Evolutionary conservation across 257 asterid genomes (phyloP).

Genomic region (Ocimum tenuiflorum): DNA sequence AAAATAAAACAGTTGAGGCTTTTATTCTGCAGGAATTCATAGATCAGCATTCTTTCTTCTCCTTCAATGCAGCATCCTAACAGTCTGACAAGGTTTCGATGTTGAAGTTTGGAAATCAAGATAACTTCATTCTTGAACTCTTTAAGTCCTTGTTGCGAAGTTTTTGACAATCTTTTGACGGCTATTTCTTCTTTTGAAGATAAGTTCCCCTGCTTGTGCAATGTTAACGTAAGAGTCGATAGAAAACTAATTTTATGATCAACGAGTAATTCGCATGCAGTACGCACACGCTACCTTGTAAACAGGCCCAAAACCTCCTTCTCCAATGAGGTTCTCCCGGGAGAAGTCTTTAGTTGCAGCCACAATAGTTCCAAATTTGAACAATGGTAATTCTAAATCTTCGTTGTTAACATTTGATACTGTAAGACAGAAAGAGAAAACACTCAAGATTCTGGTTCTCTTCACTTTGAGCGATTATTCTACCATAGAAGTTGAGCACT

Average conservation of each 20-base stretch:
- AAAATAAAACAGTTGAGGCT: slow-evolving; percentile 21
- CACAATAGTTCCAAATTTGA: neutral
- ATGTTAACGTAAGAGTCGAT: neutral
- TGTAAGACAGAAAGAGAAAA: too few relatives aligned
- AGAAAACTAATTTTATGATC: too few relatives aligned
- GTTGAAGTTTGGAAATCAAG: too few relatives aligned
- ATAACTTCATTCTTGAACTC: too few relatives aligned
- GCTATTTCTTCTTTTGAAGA: slow-evolving; percentile 30
- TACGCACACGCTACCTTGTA: slow-evolving; percentile 36
- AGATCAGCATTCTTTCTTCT: too few relatives aligned
- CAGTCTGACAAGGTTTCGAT: slow-evolving; percentile 41
- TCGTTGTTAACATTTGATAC: neutral
- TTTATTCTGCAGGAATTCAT: slow-evolving; percentile 24
- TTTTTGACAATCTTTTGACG: slow-evolving; percentile 35
- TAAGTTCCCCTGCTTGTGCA: slow-evolving; percentile 28
- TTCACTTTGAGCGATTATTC: too few relatives aligned
- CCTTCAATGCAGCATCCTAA: slow-evolving; percentile 41
- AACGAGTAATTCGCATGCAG: neutral
- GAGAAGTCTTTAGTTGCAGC: slow-evolving; percentile 18
- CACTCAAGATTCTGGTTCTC: too few relatives aligned
- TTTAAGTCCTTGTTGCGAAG: slow-evolving; percentile 36
- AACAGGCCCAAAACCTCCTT: slow-evolving; percentile 45
- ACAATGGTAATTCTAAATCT: slow-evolving; percentile 26
- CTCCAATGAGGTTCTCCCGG: slow-evolving; percentile 15
- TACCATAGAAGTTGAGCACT: neutral